Evolutionary conservation across 192 early-diverging fungal species (phyloP).

Genomic region (Podila minutissima): DNA sequence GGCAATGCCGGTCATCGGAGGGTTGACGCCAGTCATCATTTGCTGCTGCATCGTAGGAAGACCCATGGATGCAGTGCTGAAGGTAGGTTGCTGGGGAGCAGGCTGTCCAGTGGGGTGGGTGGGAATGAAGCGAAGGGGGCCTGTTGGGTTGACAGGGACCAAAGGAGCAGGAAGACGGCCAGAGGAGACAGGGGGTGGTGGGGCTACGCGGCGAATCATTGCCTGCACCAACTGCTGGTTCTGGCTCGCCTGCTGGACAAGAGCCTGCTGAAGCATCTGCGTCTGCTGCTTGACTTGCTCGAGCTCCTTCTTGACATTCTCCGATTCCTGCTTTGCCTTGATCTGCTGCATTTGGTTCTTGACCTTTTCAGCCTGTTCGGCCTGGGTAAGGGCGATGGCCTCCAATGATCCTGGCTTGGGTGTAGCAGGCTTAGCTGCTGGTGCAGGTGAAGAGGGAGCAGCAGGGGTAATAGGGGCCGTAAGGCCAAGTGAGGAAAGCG

Average conservation of each 20-base stretch:
- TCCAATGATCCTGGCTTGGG: slow-evolving; percentile 34
- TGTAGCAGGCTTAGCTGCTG: slow-evolving; percentile 22
- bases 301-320: slow-evolving; percentile 37
- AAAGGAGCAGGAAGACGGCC: slow-evolving; percentile 30
- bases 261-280: slow-evolving; percentile 36
- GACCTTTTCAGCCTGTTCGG: slow-evolving; percentile 38
- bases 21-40: slow-evolving; percentile 45
- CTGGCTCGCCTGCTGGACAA: slow-evolving; percentile 39
- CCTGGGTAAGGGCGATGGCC: slow-evolving; percentile 24
- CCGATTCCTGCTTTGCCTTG: slow-evolving; percentile 29
- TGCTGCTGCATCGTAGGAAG: slow-evolving; percentile 48
- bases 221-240: slow-evolving; percentile 37
- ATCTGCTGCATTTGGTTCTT: slow-evolving; percentile 40
- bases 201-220: slow-evolving; percentile 26
- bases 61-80: slow-evolving; percentile 38
- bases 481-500: slow-evolving; percentile 27
- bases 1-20: slow-evolving; percentile 38
- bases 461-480: slow-evolving; percentile 21
- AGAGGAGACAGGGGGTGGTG: slow-evolving; percentile 44
- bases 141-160: slow-evolving; percentile 50
- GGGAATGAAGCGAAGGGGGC: slow-evolving; percentile 44
- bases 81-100: slow-evolving; percentile 23
- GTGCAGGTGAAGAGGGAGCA: slow-evolving; percentile 11
- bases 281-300: slow-evolving; percentile 32
- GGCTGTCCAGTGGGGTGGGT: slow-evolving; percentile 45